Evolutionary conservation across 768 basidiomycete species (phyloP).

Genomic region (Panaeolus papilionaceus): DNA sequence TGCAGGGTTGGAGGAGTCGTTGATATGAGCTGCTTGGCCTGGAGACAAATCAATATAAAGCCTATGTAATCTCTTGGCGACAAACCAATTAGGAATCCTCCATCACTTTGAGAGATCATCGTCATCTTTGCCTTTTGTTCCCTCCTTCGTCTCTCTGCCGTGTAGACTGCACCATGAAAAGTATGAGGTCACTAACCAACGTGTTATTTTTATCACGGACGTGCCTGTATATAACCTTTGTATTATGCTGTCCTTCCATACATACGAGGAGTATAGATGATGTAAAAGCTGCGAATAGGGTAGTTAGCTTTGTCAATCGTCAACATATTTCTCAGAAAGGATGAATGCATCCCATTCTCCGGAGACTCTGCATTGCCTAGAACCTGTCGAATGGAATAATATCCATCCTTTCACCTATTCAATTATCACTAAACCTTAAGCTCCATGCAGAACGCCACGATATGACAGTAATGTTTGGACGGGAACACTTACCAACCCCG

Average conservation of each 20-base stretch:
- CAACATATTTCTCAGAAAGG: not conserved
- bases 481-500: too few species aligned
- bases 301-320: not conserved
- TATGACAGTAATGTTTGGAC: too few species aligned
- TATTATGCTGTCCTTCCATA: too few species aligned
- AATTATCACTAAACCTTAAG: not conserved
- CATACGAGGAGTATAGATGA: too few species aligned
- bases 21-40: too few species aligned
- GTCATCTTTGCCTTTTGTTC: not conserved
- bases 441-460: not conserved
- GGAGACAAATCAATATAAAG: not conserved
- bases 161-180: not conserved
- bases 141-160: not conserved
- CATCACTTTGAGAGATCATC: not conserved
- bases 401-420: not conserved
- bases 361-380: not conserved
- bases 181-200: not conserved
- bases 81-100: constrained; percentile 2
- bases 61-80: not conserved
- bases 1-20: constrained; percentile 4
- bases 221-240: not conserved
- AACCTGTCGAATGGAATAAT: not conserved
- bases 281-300: too few species aligned
- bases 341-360: not conserved
- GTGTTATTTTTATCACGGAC: not conserved